Evolutionary conservation across 139 green algal species (phyloP), one percentile per base, ranked within the genome.

Genomic region (Diplosphaera chodatii): DNA sequence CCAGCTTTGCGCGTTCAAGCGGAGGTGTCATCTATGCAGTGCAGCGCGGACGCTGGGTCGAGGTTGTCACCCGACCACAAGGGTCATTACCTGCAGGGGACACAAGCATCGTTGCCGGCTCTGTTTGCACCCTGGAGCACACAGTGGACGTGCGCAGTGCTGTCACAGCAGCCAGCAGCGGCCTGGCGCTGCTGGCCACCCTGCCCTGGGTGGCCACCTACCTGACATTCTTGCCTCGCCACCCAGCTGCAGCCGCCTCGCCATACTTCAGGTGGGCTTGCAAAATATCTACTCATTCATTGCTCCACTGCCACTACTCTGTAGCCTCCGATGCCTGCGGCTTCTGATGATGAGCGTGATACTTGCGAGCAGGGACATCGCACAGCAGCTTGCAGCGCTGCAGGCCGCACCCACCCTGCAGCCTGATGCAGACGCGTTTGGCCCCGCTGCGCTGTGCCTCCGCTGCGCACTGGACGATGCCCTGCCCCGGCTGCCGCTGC

Each of bases 191-290:
- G 48, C 63, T 79, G 10, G 67, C 55, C 66, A 73, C 70, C 1
- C 55, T 88, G 48, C 85, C 85, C 0, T 86, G 78, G 74, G 76
- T 82, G 22, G 65, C 68, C 25, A 68, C 76, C 30, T 89, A 88
- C 55, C 48, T 86, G 15, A 73, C 77, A 41, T 86, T 86, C 31
- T 32, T 85, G 27, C 40, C 32, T 32, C 72, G 67, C 41, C 56
- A 77, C 30, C n/a, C 32, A 0, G 34, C 79, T 31, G 76, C 70
- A 13, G 33, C 27, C 28, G 34, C 32, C 29, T 40, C 70, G 2
- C 59, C 67, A 1, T 76, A 83, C 41, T 83, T 78, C 37, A 62
- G 55, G 32, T 66, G 66, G 18, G 66, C 27, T 29, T 64, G 15
- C 4, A 30, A 13, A 48, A 48, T 48, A 48, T 48, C 10, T 13